Conservation (phyloP, 2,329 filamentous ascomycete species). For the Fusarium foetens region DNA sequence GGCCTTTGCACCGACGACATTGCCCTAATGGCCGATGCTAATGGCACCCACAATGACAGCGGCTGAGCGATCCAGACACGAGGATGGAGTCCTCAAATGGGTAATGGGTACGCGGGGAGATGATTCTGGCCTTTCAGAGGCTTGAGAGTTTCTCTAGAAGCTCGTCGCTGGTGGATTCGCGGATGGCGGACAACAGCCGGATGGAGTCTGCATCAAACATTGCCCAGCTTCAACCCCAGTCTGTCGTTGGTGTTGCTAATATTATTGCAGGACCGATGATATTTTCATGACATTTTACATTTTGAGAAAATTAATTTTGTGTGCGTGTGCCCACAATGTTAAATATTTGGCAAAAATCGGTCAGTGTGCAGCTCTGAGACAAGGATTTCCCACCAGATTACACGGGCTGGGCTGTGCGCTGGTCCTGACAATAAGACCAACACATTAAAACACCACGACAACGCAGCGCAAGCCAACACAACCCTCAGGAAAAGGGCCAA, state of each 20-base stretch:
- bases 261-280: slow-evolving; percentile 18
- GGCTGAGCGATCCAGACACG: slow-evolving; percentile 45
- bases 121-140: slow-evolving; percentile 35
- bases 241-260: slow-evolving; percentile 26
- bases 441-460: slow-evolving; percentile 17
- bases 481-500: slow-evolving; percentile 10
- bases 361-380: slow-evolving; percentile 26
- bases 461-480: slow-evolving; percentile 30
- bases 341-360: slow-evolving; percentile 17
- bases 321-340: slow-evolving; percentile 34
- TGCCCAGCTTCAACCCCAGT: slow-evolving; percentile 32
- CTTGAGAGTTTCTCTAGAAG: background rate
- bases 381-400: slow-evolving; percentile 25
- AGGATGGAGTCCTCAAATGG: slow-evolving; percentile 28
- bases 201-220: slow-evolving; percentile 37
- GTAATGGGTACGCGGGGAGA: slow-evolving; percentile 37
- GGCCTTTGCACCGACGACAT: slow-evolving; percentile 42
- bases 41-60: slow-evolving; percentile 44
- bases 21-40: slow-evolving; percentile 40
- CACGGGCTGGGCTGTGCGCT: background rate
- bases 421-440: slow-evolving; percentile 19
- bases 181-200: slow-evolving; percentile 39
- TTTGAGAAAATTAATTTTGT: slow-evolving; percentile 21
- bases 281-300: slow-evolving; percentile 28
- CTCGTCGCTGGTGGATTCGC: slow-evolving; percentile 38